Base-by-base conservation (phyloP, 176 grass and related monocot species). In the Ensete glaucum region DNA sequence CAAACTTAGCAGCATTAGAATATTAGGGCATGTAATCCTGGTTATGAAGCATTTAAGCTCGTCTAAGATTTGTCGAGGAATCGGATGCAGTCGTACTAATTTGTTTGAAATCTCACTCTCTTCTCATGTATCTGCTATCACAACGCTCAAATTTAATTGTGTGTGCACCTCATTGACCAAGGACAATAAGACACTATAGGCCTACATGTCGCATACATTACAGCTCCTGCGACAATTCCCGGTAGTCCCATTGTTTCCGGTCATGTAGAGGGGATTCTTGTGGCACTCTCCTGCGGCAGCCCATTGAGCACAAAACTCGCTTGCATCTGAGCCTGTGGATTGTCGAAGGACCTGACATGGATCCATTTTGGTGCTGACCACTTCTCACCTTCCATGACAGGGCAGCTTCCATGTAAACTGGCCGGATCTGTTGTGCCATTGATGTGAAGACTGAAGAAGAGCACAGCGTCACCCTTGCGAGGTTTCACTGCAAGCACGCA, bases 311-410 rank as follows among this genome's bases (percentile, higher is more conserved):
- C 76, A 87, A 24, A 64, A 66, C 53, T 83, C 68, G 58, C 69
- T 80, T 26, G 67, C 51, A 57, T 86, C 83, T 50, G 84, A 82
- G 53, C 84, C 70, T 82, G 81, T 50, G 67, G 57, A 9, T 58
- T 43, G 14, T 85, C 80, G 3, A 65, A 89, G 19, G 87, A 85
- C 20, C 76, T 56, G 1, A 80, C 79, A 54, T 89, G 87, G 53
- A 85, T 89, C 87, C 87, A 89, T 79, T 82, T 85, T 2, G 71
- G 83, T 6, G 87, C 80, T 17, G 79, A 89, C 87, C 83, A 89
- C 79, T 89, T 85, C 77, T 89, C 83, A 1, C 79, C 80, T 65
- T 89, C 76, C 50, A 85, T 89, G 59, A 89, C 87, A 0, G 83
- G 72, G 66, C 83, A 89, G 22, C 83, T 82, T 17, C 71, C 79